A percentile compares a stretch with the other conserved stretches of the same genome.
Conservation (phyloP, 306 rosid genomes). For the Corylus avellana region DNA sequence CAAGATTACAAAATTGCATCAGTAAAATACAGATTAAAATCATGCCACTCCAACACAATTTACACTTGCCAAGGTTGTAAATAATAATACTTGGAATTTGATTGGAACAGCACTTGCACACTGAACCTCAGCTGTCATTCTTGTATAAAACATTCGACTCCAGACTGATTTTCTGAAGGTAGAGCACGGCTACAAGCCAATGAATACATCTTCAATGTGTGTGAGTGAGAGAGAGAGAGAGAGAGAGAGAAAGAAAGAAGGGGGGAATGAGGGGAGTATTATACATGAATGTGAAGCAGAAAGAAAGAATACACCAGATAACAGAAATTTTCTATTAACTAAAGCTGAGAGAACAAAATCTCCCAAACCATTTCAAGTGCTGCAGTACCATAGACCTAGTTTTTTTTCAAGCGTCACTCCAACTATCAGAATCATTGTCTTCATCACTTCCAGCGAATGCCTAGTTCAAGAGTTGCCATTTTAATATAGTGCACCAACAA, state of each 20-base stretch:
- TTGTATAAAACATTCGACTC: slow-evolving; percentile 34
- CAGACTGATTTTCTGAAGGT: slow-evolving; percentile 11
- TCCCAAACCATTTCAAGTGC: slow-evolving; percentile 22
- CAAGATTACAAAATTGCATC: slow-evolving; percentile 60
- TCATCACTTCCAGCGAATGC: slow-evolving; percentile 92
- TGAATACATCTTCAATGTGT: slow-evolving; percentile 16
- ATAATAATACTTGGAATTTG: slow-evolving; percentile 21
- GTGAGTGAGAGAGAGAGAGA: background rate
- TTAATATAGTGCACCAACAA: slow-evolving; percentile 3
- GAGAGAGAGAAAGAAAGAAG: slow-evolving; percentile 9
- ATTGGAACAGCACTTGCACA: slow-evolving; percentile 41
- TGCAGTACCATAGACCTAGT: slow-evolving; percentile 1
- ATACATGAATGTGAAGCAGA: slow-evolving; percentile 39
- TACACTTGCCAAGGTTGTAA: slow-evolving; percentile 47
- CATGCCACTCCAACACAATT: slow-evolving; percentile 47
- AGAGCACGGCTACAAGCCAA: slow-evolving; percentile 12
- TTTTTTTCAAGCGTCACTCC: slow-evolving; percentile 73
- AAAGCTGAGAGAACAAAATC: slow-evolving; percentile 17
- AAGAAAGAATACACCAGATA: slow-evolving; percentile 36
- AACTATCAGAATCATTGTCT: slow-evolving; percentile 71
- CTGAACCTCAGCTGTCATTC: slow-evolving; percentile 35
- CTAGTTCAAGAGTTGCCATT: slow-evolving; percentile 42
- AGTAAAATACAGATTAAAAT: slow-evolving; percentile 34
- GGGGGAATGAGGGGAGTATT: slow-evolving; percentile 25
- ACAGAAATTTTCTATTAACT: slow-evolving; percentile 20